Conservation (phyloP, 352 stramenopile genomes). For the Pythium oligandrum region DNA sequence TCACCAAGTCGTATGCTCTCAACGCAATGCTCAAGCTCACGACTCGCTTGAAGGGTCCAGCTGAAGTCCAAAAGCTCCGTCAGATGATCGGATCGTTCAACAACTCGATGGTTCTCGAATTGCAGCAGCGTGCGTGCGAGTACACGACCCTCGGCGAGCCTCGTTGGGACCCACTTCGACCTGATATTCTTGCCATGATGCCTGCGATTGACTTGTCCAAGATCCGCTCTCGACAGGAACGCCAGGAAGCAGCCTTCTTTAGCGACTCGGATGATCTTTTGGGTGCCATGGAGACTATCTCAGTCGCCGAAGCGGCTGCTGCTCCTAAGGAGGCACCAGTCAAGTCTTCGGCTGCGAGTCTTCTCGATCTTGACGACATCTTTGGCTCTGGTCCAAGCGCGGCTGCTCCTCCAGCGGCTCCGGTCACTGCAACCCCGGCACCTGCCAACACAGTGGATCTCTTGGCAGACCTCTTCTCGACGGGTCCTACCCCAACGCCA, state of each 20-base stretch:
- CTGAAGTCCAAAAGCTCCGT: constrained; percentile 74
- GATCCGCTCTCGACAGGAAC: constrained; percentile 54
- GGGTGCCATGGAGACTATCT: too few species aligned
- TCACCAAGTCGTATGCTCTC: constrained; percentile 78
- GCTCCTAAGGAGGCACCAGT: background rate
- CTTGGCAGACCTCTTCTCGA: constrained; percentile 93
- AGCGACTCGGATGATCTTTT: too few species aligned
- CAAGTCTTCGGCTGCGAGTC: constrained; percentile 17
- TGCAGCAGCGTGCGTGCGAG: constrained; percentile 97
- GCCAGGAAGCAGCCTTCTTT: background rate
- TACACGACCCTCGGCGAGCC: constrained; percentile 89
- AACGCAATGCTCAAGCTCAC: constrained; percentile 95
- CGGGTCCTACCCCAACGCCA: constrained; percentile 21
- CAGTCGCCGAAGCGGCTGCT: too few species aligned
- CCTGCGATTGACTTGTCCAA: constrained; percentile 90
- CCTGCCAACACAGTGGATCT: constrained; percentile 77
- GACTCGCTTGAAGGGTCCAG: constrained; percentile 78
- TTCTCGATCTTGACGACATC: constrained; percentile 96
- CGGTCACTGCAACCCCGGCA: constrained; percentile 16
- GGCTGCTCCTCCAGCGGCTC: constrained; percentile 17
- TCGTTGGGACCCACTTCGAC: constrained; percentile 61
- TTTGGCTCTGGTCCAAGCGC: constrained; percentile 74
- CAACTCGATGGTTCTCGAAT: constrained; percentile 90
- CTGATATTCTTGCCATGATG: constrained; percentile 92
- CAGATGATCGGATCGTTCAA: constrained; percentile 89